Percentiles rank a stretch among this genome's conserved stretches.
These are phyloP conservation scores for Punica granatum DNA, from an alignment of 345 rosid species.

Conservation along the genomic window DNA sequence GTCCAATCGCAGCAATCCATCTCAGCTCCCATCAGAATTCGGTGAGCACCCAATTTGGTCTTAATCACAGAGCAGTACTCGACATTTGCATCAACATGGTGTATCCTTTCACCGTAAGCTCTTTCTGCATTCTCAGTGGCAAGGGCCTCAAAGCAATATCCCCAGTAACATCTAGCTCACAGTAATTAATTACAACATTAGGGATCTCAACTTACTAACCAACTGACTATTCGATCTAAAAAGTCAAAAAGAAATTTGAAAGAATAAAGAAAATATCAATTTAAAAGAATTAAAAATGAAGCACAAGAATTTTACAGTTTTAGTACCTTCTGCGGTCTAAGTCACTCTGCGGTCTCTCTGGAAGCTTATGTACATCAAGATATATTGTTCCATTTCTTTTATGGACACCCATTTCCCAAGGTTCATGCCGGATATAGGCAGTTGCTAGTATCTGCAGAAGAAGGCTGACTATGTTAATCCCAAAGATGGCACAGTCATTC, in stretches of 20 bases:
- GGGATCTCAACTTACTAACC: not conserved
- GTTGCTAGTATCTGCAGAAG: constrained; percentile 66
- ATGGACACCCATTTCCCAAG: constrained; percentile 99
- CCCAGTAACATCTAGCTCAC: constrained; percentile 82
- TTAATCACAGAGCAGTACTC: constrained; percentile 79
- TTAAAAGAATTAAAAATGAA: not conserved
- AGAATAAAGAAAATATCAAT: not conserved
- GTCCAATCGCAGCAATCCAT: constrained; percentile 94
- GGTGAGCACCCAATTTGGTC: constrained; percentile 96
- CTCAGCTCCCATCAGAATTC: constrained; percentile 95
- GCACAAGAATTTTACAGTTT: not conserved
- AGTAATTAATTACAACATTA: not conserved
- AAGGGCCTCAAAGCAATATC: constrained; percentile 89
- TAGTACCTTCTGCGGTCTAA: constrained; percentile 79
- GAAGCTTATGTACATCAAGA: constrained; percentile 91
- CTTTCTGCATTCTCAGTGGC: constrained; percentile 90
- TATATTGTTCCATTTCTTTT: constrained; percentile 91
- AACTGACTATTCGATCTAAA: not conserved
- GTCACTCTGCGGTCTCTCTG: constrained; percentile 76
- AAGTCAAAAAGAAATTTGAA: not conserved
- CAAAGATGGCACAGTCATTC: not conserved
- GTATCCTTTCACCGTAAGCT: constrained; percentile 71
- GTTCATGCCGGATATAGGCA: constrained; percentile 74
- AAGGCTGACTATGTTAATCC: not conserved
- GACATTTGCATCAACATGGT: constrained; percentile 79